Conservation (phyloP, 768 basidiomycete species). For the Trametes cinnabarina region DNA sequence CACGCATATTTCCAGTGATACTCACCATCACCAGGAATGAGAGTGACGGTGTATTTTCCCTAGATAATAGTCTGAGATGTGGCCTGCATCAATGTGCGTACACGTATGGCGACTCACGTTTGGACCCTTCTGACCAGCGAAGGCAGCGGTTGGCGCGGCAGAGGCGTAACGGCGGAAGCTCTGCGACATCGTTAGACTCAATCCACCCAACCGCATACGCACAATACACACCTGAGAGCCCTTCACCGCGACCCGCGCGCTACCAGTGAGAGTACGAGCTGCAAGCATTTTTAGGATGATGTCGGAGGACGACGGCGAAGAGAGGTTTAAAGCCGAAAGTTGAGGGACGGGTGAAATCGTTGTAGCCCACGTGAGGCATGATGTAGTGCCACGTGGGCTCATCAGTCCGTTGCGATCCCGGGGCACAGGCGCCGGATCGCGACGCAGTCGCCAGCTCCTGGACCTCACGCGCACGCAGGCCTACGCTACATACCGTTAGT, state of each 20-base stretch:
- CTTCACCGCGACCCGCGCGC: conserved; percentile 52
- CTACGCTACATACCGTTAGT: no score
- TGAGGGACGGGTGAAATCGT: conserved; percentile 20
- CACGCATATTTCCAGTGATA: conserved; percentile 4
- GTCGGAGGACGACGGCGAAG: conserved; percentile 25
- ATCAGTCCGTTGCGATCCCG: neutral
- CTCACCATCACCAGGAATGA: conserved; percentile 95
- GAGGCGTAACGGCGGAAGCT: conserved; percentile 64
- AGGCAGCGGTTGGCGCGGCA: conserved; percentile 79
- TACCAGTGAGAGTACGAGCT: conserved; percentile 52
- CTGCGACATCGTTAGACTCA: conserved; percentile 33
- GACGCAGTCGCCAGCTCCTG: no score
- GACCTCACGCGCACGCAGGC: no score
- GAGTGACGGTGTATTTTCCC: conserved; percentile 96
- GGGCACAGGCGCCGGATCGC: no score
- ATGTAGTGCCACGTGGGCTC: conserved; percentile 23
- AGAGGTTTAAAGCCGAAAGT: conserved; percentile 23
- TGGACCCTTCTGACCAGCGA: conserved; percentile 84
- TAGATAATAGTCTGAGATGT: conserved; percentile 31
- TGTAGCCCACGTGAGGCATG: conserved; percentile 23
- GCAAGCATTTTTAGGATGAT: conserved; percentile 51
- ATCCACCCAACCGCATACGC: neutral
- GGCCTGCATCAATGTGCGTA: neutral
- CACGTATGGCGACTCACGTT: conserved; percentile 55
- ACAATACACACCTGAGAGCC: conserved; percentile 44